Percentiles rank a stretch among this genome's conserved stretches.
phyloP scores from a whole-genome alignment of 495 filamentous ascomycete species.

The Cryomyces minteri region DNA sequence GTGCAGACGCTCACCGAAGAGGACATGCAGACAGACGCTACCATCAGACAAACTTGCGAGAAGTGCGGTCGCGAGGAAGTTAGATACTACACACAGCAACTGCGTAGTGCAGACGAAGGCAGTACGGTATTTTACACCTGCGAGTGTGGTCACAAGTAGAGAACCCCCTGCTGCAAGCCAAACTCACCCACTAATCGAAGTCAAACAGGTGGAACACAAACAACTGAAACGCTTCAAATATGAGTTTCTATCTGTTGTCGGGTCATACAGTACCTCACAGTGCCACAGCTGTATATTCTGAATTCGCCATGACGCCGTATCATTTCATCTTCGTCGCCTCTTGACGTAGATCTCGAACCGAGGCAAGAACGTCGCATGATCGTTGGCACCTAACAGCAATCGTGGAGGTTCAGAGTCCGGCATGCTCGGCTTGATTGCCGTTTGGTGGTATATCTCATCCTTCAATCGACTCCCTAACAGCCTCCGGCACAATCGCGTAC shows the following conservation, averaged over 20 bases:
- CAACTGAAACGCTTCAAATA: conserved; percentile 24
- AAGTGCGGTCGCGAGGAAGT: conserved; percentile 72
- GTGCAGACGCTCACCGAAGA: conserved; percentile 66
- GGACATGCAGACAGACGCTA: conserved; percentile 59
- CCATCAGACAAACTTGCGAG: conserved; percentile 51
- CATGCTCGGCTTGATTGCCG: too few relatives aligned
- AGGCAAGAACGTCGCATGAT: too few relatives aligned
- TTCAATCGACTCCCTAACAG: background rate
- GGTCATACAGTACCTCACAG: too few relatives aligned
- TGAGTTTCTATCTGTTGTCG: background rate
- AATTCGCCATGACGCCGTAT: too few relatives aligned
- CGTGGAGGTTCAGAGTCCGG: too few relatives aligned
- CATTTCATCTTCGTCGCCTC: too few relatives aligned
- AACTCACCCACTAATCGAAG: conserved; percentile 6
- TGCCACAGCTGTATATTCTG: too few relatives aligned
- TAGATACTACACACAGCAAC: conserved; percentile 66
- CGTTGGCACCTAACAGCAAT: too few relatives aligned
- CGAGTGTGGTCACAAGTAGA: conserved; percentile 64
- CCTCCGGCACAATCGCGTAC: conserved; percentile 64
- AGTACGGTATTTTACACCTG: conserved; percentile 79
- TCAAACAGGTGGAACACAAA: conserved; percentile 37
- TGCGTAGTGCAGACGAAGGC: conserved; percentile 89
- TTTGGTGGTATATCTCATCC: too few relatives aligned
- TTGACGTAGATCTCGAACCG: too few relatives aligned
- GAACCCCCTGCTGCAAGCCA: background rate